phyloP scores from a whole-genome alignment of 2,329 filamentous ascomycete genomes.

The Ascochyta koolunga region DNA sequence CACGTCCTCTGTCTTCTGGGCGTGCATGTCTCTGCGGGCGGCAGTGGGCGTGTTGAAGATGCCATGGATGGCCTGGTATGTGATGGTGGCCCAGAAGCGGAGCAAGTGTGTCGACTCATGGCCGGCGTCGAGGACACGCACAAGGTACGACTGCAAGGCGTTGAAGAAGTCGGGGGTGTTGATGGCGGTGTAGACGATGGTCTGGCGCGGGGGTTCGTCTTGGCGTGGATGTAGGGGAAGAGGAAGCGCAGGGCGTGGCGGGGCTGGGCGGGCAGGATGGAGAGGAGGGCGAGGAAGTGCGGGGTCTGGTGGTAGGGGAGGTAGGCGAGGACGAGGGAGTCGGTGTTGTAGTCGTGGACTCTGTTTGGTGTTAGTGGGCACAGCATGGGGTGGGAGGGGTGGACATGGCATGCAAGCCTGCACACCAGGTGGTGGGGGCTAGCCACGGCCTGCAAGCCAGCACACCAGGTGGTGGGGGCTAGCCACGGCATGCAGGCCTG shows the following conservation, averaged over 20 bases:
- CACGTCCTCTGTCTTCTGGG: constrained; percentile 78
- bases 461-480: too few species aligned
- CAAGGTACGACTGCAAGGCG: constrained; percentile 76
- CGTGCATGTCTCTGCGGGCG: constrained; percentile 76
- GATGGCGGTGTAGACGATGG: constrained; percentile 82
- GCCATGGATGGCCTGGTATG: constrained; percentile 82
- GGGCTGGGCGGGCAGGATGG: constrained; percentile 79
- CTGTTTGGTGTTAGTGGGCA: constrained; percentile 54
- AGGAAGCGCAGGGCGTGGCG: constrained; percentile 82
- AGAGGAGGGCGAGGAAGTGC: constrained; percentile 83
- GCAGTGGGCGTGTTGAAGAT: constrained; percentile 80
- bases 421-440: too few species aligned
- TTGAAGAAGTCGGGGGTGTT: constrained; percentile 79
- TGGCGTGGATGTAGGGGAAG: constrained; percentile 80
- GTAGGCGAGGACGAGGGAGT: constrained; percentile 79
- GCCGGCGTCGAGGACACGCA: constrained; percentile 72
- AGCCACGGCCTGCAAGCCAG: too few species aligned
- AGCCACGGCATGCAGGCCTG: too few species aligned
- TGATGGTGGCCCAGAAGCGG: constrained; percentile 89
- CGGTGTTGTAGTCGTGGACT: constrained; percentile 89
- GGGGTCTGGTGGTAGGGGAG: constrained; percentile 89
- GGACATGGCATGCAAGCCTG: too few species aligned
- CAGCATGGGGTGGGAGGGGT: too few species aligned
- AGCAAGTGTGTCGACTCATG: constrained; percentile 79
- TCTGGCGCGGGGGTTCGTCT: constrained; percentile 78